Conservation (phyloP, 1,284 basidiomycete species). For the Heterobasidion occidentale region DNA sequence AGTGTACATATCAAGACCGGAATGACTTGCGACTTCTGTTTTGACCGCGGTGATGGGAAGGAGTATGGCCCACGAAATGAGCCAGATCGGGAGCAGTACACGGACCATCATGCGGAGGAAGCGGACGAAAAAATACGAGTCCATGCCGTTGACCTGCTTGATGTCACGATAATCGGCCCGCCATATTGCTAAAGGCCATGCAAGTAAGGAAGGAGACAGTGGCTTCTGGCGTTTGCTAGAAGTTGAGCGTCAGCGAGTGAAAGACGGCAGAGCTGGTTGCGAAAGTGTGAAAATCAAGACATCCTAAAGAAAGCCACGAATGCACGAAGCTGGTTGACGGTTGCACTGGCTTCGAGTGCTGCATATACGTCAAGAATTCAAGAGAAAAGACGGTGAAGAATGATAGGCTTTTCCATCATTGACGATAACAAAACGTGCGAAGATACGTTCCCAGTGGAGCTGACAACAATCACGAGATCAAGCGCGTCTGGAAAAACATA, state of each 20-base stretch:
- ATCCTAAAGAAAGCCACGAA: neutral
- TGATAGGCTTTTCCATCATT: too few relatives aligned
- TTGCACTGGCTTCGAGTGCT: too few relatives aligned
- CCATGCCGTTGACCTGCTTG: constrained; percentile 75
- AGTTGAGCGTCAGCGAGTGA: neutral
- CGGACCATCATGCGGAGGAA: constrained; percentile 80
- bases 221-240: constrained; percentile 46
- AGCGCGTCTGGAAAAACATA: too few relatives aligned
- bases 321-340: neutral
- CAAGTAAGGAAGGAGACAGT: constrained; percentile 35
- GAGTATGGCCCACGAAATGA: constrained; percentile 65
- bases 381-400: too few relatives aligned
- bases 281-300: neutral
- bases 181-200: constrained; percentile 56
- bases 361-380: too few relatives aligned
- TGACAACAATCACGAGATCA: too few relatives aligned
- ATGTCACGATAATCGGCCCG: constrained; percentile 54
- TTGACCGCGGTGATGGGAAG: constrained; percentile 60
- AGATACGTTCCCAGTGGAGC: too few relatives aligned
- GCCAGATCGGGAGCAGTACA: constrained; percentile 78
- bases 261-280: neutral
- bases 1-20: constrained; percentile 69
- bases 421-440: too few relatives aligned
- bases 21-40: constrained; percentile 37
- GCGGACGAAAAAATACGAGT: constrained; percentile 91